Conservation (phyloP, 1,139 yeast species). For the Lodderomyces oxycetoniae region DNA sequence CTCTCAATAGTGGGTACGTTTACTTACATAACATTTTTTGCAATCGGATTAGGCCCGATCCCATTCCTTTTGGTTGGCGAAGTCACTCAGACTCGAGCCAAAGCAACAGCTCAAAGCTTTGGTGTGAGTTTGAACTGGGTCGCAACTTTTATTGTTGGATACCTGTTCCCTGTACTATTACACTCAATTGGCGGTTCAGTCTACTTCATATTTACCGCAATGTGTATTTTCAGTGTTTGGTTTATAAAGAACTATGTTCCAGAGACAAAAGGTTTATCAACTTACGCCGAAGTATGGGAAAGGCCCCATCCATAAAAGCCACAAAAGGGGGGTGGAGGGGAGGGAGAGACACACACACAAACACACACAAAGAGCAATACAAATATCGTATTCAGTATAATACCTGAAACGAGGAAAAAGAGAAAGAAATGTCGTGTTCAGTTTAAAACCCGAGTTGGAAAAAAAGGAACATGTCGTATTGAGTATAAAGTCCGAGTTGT, state of each 20-base stretch:
- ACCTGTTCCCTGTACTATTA: conserved; percentile 70
- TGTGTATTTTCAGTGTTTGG: conserved; percentile 45
- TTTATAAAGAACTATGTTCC: conserved; percentile 56
- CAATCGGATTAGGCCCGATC: conserved; percentile 90
- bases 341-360: too few relatives aligned
- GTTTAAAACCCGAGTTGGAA: too few relatives aligned
- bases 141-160: conserved; percentile 80
- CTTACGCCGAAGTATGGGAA: conserved; percentile 62
- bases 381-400: too few relatives aligned
- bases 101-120: conserved; percentile 85
- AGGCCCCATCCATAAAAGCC: too few relatives aligned
- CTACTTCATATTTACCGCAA: conserved; percentile 65
- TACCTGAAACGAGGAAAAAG: conserved; percentile 8
- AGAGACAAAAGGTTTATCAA: conserved; percentile 67
- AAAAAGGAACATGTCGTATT: too few relatives aligned
- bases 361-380: too few relatives aligned
- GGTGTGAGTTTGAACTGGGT: conserved; percentile 91
- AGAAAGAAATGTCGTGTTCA: not conserved
- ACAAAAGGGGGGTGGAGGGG: too few relatives aligned
- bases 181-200: conserved; percentile 67
- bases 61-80: conserved; percentile 90
- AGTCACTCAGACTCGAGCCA: conserved; percentile 73
- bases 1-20: conserved; percentile 65
- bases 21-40: conserved; percentile 75
- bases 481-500: too few relatives aligned